These are phyloP conservation scores for Alternaria sp. DNA, from an alignment of 2,329 filamentous ascomycete genomes.

Conservation along the genomic window DNA sequence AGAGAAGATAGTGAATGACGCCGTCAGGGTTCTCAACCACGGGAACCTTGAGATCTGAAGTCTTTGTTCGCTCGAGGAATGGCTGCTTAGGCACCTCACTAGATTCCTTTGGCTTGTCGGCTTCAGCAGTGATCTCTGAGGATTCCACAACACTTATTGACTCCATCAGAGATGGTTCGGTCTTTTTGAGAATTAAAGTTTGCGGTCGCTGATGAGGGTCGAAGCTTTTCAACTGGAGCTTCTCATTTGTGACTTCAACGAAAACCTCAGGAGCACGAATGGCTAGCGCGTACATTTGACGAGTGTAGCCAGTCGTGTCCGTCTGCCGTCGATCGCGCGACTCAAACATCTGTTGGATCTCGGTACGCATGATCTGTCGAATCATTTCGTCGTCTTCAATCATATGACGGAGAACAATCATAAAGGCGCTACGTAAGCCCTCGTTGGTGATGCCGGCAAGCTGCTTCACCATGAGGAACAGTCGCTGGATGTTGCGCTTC, in stretches of 20 bases:
- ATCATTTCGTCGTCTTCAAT: constrained; percentile 93
- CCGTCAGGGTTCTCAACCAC: constrained; percentile 92
- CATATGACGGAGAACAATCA: constrained; percentile 89
- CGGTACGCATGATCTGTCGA: constrained; percentile 88
- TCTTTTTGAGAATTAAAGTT: constrained; percentile 61
- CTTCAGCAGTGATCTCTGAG: constrained; percentile 45
- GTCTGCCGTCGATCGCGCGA: constrained; percentile 57
- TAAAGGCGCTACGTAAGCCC: constrained; percentile 76
- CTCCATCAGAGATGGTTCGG: constrained; percentile 45
- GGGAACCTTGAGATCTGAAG: constrained; percentile 77
- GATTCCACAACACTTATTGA: constrained; percentile 23
- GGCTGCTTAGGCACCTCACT: constrained; percentile 49
- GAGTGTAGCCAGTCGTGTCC: constrained; percentile 77
- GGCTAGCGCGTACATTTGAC: constrained; percentile 79
- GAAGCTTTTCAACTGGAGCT: constrained; percentile 75
- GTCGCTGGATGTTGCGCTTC: constrained; percentile 84
- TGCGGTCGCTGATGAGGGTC: constrained; percentile 64
- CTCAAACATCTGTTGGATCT: constrained; percentile 82
- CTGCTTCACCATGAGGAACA: constrained; percentile 97
- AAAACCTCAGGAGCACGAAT: constrained; percentile 86
- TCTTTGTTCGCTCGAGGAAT: constrained; percentile 71
- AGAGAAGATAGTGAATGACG: constrained; percentile 92
- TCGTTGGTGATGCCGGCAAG: constrained; percentile 80
- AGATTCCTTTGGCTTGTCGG: constrained; percentile 47
- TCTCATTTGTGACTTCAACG: constrained; percentile 85